These are phyloP conservation scores for Suillus subluteus DNA, from an alignment of 768 basidiomycete species.

Conservation along the genomic window DNA sequence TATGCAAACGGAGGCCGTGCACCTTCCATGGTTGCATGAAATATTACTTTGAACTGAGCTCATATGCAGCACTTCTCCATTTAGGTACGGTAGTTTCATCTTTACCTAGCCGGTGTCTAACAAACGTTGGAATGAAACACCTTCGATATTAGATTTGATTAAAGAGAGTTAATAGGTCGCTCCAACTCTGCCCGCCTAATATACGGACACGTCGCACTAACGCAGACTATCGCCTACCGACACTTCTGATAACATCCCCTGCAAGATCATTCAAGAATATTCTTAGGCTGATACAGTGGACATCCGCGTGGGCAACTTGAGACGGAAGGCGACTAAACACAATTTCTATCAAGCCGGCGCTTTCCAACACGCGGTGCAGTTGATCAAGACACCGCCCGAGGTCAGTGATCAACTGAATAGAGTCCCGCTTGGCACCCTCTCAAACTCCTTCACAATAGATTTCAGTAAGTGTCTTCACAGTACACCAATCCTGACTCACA, in stretches of 20 bases:
- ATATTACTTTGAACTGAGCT: neutral
- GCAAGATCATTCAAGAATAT: neutral
- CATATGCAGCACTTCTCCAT: neutral
- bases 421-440: neutral
- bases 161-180: neutral
- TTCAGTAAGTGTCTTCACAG: neutral
- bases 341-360: neutral
- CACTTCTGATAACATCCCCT: neutral
- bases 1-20: slow-evolving; percentile 35
- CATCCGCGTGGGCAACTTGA: neutral
- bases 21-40: neutral
- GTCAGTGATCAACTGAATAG: neutral
- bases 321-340: neutral
- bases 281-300: neutral
- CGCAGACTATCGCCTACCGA: neutral
- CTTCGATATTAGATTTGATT: neutral
- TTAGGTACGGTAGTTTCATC: neutral
- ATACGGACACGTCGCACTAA: neutral
- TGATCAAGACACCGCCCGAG: neutral
- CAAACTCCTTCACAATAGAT: neutral
- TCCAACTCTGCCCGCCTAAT: neutral
- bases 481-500: neutral
- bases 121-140: neutral
- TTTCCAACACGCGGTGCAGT: neutral
- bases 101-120: neutral